phyloP scores from a whole-genome alignment of 345 rosid genomes.

The Excoecaria cochinchinensis region DNA sequence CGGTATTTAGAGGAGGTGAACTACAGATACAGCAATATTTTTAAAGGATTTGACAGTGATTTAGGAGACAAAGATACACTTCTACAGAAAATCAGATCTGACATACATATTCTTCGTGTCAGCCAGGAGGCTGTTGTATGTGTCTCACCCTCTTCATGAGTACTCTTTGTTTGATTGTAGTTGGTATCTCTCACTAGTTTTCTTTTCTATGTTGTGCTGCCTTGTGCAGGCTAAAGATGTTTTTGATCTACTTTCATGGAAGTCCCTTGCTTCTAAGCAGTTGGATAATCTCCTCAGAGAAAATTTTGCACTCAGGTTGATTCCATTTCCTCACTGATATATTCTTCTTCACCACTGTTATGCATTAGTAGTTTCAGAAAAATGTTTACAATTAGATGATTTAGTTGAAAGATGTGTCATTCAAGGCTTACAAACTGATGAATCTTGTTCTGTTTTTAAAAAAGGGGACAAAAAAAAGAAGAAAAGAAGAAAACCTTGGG shows the following conservation, averaged over 20 bases:
- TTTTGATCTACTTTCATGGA: conserved; percentile 69
- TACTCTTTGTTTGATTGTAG: not conserved
- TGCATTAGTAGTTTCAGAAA: not conserved
- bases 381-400: not conserved
- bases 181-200: not conserved
- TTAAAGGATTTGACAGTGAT: conserved; percentile 71
- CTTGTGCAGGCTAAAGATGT: conserved; percentile 62
- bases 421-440: not conserved
- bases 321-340: conserved; percentile 5
- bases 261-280: conserved; percentile 47
- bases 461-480: not conserved
- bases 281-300: conserved; percentile 46
- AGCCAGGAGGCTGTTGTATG: conserved; percentile 55
- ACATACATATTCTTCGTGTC: conserved; percentile 45
- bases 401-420: not conserved
- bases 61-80: conserved; percentile 47
- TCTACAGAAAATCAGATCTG: conserved; percentile 50
- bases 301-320: conserved; percentile 59
- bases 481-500: not conserved
- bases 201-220: not conserved
- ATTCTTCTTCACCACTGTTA: conserved; percentile 7
- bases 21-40: conserved; percentile 63
- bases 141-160: conserved; percentile 12
- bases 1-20: conserved; percentile 82
- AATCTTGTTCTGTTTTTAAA: not conserved